Evolutionary conservation across 139 green algal species (phyloP).

Genomic region (Zygnema cylindricum): DNA sequence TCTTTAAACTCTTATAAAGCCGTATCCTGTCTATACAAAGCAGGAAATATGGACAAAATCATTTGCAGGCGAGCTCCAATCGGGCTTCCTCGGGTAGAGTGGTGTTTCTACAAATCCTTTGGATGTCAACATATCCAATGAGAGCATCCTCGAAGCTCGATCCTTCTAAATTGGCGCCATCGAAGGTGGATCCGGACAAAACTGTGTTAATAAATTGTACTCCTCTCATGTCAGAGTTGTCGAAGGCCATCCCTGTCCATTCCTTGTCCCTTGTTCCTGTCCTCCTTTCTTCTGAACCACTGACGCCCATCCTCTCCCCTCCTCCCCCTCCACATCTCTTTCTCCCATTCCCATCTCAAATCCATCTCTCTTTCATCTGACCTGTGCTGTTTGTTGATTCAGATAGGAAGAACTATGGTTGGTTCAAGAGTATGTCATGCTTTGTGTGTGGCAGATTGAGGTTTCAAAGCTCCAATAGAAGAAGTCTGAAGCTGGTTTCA

Average conservation of each 20-base stretch:
- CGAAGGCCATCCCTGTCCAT: conserved; percentile 87
- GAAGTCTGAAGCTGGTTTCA: too few species aligned
- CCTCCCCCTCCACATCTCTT: too few species aligned
- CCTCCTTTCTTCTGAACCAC: too few species aligned
- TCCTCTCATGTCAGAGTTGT: conserved; percentile 72
- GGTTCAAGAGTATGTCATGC: too few species aligned
- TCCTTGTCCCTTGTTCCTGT: too few species aligned
- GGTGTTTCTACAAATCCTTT: conserved; percentile 42
- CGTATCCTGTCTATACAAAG: neutral
- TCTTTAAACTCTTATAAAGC: neutral
- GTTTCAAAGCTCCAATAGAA: too few species aligned
- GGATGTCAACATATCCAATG: conserved; percentile 71
- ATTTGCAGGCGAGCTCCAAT: conserved; percentile 43
- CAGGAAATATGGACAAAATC: neutral
- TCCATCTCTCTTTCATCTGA: too few species aligned
- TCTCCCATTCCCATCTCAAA: too few species aligned
- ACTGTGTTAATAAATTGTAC: conserved; percentile 77
- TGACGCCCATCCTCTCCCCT: too few species aligned
- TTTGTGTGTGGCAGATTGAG: too few species aligned
- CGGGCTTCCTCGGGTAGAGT: conserved; percentile 35
- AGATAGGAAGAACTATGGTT: too few species aligned
- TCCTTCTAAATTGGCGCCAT: conserved; percentile 79
- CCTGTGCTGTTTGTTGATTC: too few species aligned
- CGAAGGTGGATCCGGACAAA: conserved; percentile 77
- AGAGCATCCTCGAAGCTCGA: conserved; percentile 91